Percentiles rank a stretch among this genome's conserved stretches.
phyloP scores from a whole-genome alignment of 2,329 filamentous ascomycete species.

The Endothia cerciana region DNA sequence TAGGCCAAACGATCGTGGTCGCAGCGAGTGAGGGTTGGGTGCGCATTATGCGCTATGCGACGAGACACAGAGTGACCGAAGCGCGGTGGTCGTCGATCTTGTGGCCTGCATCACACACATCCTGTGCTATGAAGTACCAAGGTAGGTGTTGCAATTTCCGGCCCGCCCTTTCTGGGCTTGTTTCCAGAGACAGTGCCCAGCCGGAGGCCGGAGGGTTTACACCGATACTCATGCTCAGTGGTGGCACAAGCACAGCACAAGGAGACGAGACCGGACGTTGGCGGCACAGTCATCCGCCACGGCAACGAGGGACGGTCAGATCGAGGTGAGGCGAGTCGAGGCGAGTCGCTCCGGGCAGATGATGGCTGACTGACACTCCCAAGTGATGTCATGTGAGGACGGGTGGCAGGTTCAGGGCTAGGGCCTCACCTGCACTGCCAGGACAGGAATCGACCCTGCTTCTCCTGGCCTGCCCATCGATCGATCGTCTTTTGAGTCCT shows the following conservation, averaged over 20 bases:
- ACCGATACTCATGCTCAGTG: slow-evolving; percentile 11
- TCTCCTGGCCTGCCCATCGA: background rate
- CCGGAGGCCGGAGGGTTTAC: slow-evolving; percentile 18
- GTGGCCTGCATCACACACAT: background rate
- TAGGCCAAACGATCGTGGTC: background rate
- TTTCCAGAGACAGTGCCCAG: background rate
- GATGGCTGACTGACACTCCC: background rate
- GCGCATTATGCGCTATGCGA: background rate
- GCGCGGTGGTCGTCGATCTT: background rate
- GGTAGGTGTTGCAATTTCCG: background rate
- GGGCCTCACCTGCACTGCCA: background rate
- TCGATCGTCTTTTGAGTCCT: background rate
- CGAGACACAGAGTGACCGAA: slow-evolving; percentile 3
- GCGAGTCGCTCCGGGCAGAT: background rate
- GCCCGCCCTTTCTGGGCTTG: slow-evolving; percentile 24
- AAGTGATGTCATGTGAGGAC: slow-evolving; percentile 1
- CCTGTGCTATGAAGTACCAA: background rate
- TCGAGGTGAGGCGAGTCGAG: slow-evolving; percentile 5
- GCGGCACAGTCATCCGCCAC: slow-evolving; percentile 26
- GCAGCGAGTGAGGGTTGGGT: background rate
- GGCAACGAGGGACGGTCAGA: background rate
- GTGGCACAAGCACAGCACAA: slow-evolving; percentile 7
- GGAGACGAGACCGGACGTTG: slow-evolving; percentile 17
- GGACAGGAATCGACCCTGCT: background rate
- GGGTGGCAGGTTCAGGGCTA: background rate